Conservation (phyloP, 306 rosid genomes). For the Cucurbita moschata region DNA sequence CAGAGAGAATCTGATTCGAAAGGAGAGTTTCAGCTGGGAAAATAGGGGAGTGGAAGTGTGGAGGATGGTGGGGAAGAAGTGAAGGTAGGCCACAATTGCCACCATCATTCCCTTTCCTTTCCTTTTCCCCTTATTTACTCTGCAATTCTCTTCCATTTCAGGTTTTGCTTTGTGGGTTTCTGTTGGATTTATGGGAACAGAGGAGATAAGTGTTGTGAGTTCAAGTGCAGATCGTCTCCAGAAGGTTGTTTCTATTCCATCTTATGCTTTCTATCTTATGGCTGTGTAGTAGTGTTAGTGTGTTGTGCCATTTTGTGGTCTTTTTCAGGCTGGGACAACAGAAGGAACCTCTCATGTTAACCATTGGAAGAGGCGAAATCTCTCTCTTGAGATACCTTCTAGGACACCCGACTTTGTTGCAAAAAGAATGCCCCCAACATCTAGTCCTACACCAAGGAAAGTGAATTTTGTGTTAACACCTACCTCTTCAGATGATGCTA, state of each 20-base stretch:
- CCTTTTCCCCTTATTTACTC: neutral
- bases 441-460: constrained; percentile 61
- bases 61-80: constrained; percentile 4
- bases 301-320: neutral
- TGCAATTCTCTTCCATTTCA: neutral
- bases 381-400: constrained; percentile 47
- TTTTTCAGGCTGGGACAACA: constrained; percentile 13
- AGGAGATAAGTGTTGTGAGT: constrained; percentile 16
- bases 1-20: neutral
- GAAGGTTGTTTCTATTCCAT: constrained; percentile 23
- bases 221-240: constrained; percentile 26
- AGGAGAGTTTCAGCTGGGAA: neutral
- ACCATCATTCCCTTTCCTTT: neutral
- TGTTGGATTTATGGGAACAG: constrained; percentile 30
- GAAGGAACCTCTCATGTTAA: constrained; percentile 24
- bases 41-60: neutral
- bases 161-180: constrained; percentile 4
- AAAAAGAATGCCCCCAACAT: constrained; percentile 60
- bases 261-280: neutral
- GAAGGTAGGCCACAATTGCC: constrained; percentile 25
- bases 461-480: constrained; percentile 63
- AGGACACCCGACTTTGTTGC: constrained; percentile 46
- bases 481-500: constrained; percentile 46
- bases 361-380: constrained; percentile 50
- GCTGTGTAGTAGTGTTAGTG: no score